Conservation (phyloP, 306 rosid species). For the Begonia loranthoides region DNA sequence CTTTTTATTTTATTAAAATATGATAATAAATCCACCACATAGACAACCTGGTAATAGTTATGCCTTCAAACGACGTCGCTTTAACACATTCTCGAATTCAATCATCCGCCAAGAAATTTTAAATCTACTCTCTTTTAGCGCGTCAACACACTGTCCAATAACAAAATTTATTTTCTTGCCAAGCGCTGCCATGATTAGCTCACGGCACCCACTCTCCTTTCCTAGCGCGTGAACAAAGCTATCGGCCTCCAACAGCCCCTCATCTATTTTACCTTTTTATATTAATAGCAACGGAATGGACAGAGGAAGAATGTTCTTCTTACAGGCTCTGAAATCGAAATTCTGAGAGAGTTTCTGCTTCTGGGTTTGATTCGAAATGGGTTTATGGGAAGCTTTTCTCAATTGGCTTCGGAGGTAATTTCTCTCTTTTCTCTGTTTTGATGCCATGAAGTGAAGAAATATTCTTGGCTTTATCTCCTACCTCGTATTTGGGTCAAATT, state of each 20-base stretch:
- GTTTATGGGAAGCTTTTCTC: slow-evolving; percentile 45
- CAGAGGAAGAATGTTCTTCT: background rate
- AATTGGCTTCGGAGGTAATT: slow-evolving; percentile 42
- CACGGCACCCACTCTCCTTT: background rate
- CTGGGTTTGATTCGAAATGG: slow-evolving; percentile 12
- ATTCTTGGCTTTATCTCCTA: no score
- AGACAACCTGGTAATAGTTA: no score
- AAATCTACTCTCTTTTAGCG: no score
- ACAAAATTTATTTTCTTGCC: no score
- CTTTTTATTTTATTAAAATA: no score
- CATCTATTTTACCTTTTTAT: background rate
- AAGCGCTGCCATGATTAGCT: background rate
- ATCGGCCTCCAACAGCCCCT: background rate
- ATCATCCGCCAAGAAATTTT: no score
- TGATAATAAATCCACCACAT: no score
- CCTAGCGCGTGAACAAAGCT: background rate
- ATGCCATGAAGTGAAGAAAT: background rate
- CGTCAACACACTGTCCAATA: no score
- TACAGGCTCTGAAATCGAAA: background rate
- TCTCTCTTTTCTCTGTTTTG: background rate
- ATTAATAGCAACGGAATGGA: background rate
- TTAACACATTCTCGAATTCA: no score
- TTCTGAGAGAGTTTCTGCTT: background rate
- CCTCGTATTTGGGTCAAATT: no score
- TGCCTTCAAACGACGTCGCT: no score